Conservation (phyloP, 805 yeast species). For the Kurtzmaniella cleridarum region DNA sequence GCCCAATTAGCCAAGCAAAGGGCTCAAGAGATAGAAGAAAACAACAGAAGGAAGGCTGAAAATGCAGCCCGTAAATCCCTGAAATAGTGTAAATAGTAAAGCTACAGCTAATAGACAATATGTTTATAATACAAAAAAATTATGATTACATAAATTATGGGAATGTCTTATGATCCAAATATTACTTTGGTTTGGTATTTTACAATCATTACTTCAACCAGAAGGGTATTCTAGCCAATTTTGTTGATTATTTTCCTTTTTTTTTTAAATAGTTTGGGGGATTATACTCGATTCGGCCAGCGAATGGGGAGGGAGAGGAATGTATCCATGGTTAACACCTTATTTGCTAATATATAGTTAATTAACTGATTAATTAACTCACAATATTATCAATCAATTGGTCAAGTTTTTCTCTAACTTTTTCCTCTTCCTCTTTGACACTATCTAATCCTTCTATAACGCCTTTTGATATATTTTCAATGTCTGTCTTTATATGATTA, state of each 20-base stretch:
- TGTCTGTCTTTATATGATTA: conserved; percentile 14
- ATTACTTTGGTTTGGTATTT: not conserved
- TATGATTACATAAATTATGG: too few relatives aligned
- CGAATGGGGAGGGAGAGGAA: too few relatives aligned
- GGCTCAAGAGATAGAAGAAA: conserved; percentile 14
- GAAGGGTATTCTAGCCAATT: not conserved
- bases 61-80: not conserved
- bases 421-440: conserved; percentile 13
- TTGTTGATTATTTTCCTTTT: not conserved
- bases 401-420: conserved; percentile 15
- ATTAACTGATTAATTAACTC: too few relatives aligned
- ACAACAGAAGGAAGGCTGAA: conserved; percentile 2
- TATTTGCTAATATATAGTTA: too few relatives aligned
- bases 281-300: not conserved
- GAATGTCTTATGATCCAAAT: too few relatives aligned
- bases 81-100: too few relatives aligned
- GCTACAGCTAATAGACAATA: too few relatives aligned
- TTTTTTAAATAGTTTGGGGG: too few relatives aligned
- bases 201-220: conserved; percentile 3
- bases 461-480: conserved; percentile 16
- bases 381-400: conserved; percentile 13
- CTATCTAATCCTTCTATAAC: conserved; percentile 16
- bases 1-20: conserved; percentile 35
- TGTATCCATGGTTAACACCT: too few relatives aligned
- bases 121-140: too few relatives aligned